Conservation (phyloP, 2,329 filamentous ascomycete species). For the Calonectria hawksworthii region DNA sequence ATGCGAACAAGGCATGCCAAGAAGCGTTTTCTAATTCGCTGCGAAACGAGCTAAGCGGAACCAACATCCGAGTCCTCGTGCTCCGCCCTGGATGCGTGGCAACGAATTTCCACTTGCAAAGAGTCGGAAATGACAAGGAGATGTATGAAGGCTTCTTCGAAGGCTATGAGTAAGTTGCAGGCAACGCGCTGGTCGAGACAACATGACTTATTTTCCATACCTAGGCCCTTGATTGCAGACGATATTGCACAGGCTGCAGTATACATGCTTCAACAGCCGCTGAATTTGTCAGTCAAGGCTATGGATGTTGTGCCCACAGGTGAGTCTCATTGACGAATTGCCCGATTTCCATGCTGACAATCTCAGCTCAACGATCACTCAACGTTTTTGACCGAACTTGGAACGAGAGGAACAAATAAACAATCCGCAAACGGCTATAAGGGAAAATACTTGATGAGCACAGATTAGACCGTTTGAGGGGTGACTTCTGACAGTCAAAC, state of each 20-base stretch:
- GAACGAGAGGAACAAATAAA: neutral
- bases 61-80: conserved; percentile 27
- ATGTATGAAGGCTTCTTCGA: conserved; percentile 27
- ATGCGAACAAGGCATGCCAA: conserved; percentile 22
- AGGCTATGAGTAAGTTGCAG: conserved; percentile 13
- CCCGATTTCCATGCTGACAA: neutral
- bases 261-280: conserved; percentile 30
- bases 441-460: neutral
- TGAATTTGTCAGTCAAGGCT: conserved; percentile 28
- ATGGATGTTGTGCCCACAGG: conserved; percentile 30
- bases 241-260: conserved; percentile 26
- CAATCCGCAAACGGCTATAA: neutral
- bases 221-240: conserved; percentile 17
- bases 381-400: conserved; percentile 10
- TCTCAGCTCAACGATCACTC: conserved; percentile 6
- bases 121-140: conserved; percentile 23
- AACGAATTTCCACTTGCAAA: conserved; percentile 32
- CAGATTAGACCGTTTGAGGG: neutral
- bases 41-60: conserved; percentile 5
- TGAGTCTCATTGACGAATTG: neutral
- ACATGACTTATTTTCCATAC: neutral
- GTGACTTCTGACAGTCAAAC: neutral
- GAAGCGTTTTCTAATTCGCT: conserved; percentile 30
- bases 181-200: neutral
- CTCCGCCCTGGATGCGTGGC: conserved; percentile 28